Base-by-base conservation (phyloP, 176 grass and related monocot genomes). In the Carex cristatella region DNA sequence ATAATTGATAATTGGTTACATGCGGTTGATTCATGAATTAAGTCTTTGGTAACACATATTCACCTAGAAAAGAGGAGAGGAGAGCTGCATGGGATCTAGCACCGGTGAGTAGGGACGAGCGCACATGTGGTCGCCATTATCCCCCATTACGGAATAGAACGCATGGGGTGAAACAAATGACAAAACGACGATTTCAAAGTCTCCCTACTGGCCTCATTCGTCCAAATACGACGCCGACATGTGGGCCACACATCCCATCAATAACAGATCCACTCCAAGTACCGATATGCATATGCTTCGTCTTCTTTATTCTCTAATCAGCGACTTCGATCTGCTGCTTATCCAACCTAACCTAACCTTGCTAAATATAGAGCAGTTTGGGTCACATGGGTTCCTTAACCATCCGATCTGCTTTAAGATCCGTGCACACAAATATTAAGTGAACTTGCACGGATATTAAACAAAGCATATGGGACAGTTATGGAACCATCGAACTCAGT, bases 141-240 rank as follows among this genome's bases (percentile, higher is more conserved):
- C 37, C 59, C 57, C 70, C 70, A 61, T 37, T 11, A 82, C 5
- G 60, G 31, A 83, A 48, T 69, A 83, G 61, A 63, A 54, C 37
- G 33, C 79, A 65, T 81, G 14, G 79, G 40, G 51, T 68, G 13
- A 83, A 83, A 83, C 80, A 83, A 68, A 32, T 10, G 5, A 83
- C 2, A 68, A 83, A 55, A 83, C 81, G 81, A 83, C 81, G 80
- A 83, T 53, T 51, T 49, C 42, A 2, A 83, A 7, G 80, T 69
- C 37, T 46, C 60, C 48, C 27, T 83, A 28, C 27, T 83, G 54
- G 40, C 63, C 44, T 83, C 46, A 13, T 83, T 68, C 23, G 23
- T 23, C 81, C 81, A 46, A 83, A 83, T 83, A 54, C 81, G 81
- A 83, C 81, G 81, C 81, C 81, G 8, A 68, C 81, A 83, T 16